Conservation (phyloP, 352 stramenopile genomes). For the Phytophthora sp. region DNA sequence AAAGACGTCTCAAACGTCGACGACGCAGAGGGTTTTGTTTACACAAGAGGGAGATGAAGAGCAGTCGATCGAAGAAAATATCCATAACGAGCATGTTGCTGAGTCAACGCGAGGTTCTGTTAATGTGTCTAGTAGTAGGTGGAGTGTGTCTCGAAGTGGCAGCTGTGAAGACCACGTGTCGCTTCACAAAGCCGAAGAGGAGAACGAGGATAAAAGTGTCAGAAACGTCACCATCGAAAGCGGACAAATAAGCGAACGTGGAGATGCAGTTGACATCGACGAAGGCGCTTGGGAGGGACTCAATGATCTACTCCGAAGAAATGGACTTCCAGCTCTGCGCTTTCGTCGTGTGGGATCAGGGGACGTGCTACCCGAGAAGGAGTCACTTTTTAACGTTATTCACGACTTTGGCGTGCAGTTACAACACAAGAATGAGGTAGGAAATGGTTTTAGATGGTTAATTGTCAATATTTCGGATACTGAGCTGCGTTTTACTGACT, state of each 20-base stretch:
- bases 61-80: neutral
- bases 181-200: conserved; percentile 22
- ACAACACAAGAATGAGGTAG: conserved; percentile 73
- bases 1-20: conserved; percentile 2
- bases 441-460: neutral
- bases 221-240: neutral
- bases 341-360: conserved; percentile 34
- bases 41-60: conserved; percentile 1
- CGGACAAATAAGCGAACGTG: neutral
- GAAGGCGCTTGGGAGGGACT: conserved; percentile 51
- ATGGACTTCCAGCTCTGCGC: conserved; percentile 53
- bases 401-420: conserved; percentile 70
- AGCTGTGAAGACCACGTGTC: conserved; percentile 17
- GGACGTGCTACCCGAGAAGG: conserved; percentile 42
- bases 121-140: conserved; percentile 2
- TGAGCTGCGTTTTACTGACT: conserved; percentile 7
- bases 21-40: conserved; percentile 26
- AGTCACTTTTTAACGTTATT: conserved; percentile 63
- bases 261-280: conserved; percentile 12
- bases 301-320: conserved; percentile 68
- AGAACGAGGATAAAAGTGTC: conserved; percentile 5
- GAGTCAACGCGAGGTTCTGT: neutral
- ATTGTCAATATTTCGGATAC: neutral
- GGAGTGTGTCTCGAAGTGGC: conserved; percentile 4
- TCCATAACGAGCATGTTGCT: neutral